Conservation (phyloP, 2,329 filamentous ascomycete genomes). For the Trichoderma sp. region DNA sequence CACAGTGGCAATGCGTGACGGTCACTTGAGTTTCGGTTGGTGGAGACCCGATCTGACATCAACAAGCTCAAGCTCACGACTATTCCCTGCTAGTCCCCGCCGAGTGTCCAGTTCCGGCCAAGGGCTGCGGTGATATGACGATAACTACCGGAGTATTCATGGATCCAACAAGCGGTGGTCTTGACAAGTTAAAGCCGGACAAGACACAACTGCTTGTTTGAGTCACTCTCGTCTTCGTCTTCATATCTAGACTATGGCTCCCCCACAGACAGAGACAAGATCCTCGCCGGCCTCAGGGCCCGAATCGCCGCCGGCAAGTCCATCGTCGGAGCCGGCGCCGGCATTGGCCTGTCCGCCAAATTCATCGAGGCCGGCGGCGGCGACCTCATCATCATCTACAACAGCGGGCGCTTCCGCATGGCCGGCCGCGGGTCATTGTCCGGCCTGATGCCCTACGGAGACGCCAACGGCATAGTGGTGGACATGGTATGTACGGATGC, state of each 20-base stretch:
- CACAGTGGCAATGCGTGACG: not conserved
- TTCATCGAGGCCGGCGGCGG: conserved; percentile 68
- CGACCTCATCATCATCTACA: conserved; percentile 72
- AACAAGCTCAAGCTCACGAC: not conserved
- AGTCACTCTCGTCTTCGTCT: not conserved
- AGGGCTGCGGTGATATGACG: not conserved
- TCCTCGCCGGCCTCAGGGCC: conserved; percentile 55
- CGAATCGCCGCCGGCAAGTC: conserved; percentile 57
- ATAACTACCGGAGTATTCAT: no score
- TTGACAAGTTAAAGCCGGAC: not conserved
- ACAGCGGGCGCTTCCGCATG: conserved; percentile 72
- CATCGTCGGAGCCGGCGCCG: conserved; percentile 69
- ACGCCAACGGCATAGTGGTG: conserved; percentile 69
- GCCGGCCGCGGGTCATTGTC: conserved; percentile 68
- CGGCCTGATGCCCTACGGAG: conserved; percentile 70
- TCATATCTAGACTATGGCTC: conserved; percentile 46
- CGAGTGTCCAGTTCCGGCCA: not conserved
- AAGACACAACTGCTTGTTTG: not conserved
- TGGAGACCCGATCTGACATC: not conserved
- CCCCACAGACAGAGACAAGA: conserved; percentile 57
- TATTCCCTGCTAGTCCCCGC: not conserved
- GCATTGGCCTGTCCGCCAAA: conserved; percentile 70
- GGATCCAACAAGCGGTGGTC: not conserved
- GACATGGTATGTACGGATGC: conserved; percentile 55
- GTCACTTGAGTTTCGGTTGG: not conserved